Base-by-base conservation (phyloP, 1,284 basidiomycete species). In the Quambalaria eucalypti region DNA sequence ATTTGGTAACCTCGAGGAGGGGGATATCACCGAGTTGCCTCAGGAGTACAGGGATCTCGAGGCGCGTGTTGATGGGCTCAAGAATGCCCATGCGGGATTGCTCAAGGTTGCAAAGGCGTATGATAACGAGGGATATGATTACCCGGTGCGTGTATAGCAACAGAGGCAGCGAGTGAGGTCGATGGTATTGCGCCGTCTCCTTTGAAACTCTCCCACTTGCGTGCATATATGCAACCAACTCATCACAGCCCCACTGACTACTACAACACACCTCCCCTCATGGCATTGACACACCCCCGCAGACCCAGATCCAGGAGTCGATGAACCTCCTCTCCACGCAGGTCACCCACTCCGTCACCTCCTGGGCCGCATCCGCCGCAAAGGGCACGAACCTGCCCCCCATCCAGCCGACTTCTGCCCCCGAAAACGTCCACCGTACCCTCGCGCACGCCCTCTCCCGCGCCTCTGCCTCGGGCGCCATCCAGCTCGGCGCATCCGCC, bases 11-110 rank as follows among this genome's bases (percentile, higher is more conserved):
- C 83, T 95, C 55, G 83, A 87, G 14, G 82, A 87, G 21, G 90
- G 90, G 59, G 92, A 93, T 68, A 93, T 98, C 73, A 98, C 93
- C 19, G 93, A 97, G 78, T 23, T 54, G 31, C 63, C 61, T 42
- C 54, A 88, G 61, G 92, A 98, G 77, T 98, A 98, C 83, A 91
- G 86, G 76, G 88, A 92, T 72, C 84, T 98, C 66, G 93, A 98
- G 78, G 81, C 85, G 48, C 85, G 91, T 54, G 93, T 98, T 38
- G 95, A 98, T 78, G 89, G 89, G 31, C 83, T 98, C 52, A 85
- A 86, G 68, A 79, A 81, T 28, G 73, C 76, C 53, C 92, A 97
- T 77, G 76, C 85, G 56, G 78, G 82, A 25, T 68, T 98, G 46
- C 82, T 95, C 77, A 95, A 87, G 85, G 58, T 62, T 8, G 54